A percentile compares a stretch with the other conserved stretches of the same genome.
These are phyloP conservation scores for Boechera retrofracta DNA, from an alignment of 345 rosid species.

Conservation along the genomic window DNA sequence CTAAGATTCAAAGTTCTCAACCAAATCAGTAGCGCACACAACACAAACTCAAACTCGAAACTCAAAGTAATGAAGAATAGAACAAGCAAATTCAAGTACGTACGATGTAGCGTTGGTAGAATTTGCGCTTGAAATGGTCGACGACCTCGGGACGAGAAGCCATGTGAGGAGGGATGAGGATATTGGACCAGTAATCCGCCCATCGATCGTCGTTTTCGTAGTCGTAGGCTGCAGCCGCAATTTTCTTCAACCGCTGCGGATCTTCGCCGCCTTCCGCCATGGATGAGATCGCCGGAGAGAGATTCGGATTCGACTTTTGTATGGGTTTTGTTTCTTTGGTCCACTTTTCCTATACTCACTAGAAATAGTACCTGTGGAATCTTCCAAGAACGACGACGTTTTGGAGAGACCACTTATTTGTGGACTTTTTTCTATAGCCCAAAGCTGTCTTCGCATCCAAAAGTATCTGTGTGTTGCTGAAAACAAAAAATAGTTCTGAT, in stretches of 20 bases:
- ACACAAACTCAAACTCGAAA: slow-evolving; percentile 2
- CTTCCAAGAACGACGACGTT: slow-evolving; percentile 21
- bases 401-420: background rate
- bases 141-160: slow-evolving; percentile 88
- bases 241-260: slow-evolving; percentile 72
- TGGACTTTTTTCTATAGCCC: background rate
- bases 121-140: slow-evolving; percentile 91
- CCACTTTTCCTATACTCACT: background rate
- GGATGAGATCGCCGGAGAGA: slow-evolving; percentile 40
- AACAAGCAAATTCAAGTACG: slow-evolving; percentile 17
- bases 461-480: too few relatives aligned
- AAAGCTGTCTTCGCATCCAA: too few relatives aligned
- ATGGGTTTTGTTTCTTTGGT: slow-evolving; percentile 12
- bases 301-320: slow-evolving; percentile 30
- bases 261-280: slow-evolving; percentile 90
- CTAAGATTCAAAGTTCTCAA: slow-evolving; percentile 22
- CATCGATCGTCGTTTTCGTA: slow-evolving; percentile 87
- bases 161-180: slow-evolving; percentile 90
- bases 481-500: too few relatives aligned
- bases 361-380: background rate
- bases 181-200: slow-evolving; percentile 93
- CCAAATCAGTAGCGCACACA: slow-evolving; percentile 26
- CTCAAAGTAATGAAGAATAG: background rate
- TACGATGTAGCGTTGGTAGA: slow-evolving; percentile 92
- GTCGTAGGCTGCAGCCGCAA: slow-evolving; percentile 87